These are phyloP conservation scores for Trichosporon sp. DNA, from an alignment of 1,284 basidiomycete genomes.

Conservation along the genomic window DNA sequence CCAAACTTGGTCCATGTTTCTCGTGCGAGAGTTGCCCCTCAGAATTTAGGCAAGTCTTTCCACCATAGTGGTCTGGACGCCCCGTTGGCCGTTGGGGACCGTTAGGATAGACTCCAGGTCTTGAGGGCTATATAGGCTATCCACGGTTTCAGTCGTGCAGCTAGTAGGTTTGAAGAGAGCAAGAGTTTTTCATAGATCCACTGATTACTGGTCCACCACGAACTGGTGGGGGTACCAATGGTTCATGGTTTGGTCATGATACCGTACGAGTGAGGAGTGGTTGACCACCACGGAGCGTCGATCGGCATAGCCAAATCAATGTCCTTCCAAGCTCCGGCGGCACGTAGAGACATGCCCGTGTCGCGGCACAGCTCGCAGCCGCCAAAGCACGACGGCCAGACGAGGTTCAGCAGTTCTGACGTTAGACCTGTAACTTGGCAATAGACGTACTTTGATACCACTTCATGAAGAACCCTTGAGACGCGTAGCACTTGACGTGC, in stretches of 20 bases:
- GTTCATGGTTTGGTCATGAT: conserved; percentile 14
- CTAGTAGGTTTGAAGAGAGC: no score
- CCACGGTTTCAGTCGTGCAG: no score
- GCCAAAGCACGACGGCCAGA: conserved; percentile 18
- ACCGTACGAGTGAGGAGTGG: conserved; percentile 18
- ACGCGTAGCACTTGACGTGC: conserved; percentile 11
- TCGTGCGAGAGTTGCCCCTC: no score
- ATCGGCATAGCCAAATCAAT: conserved; percentile 20
- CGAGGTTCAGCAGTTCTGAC: conserved; percentile 13
- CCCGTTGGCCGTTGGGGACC: no score
- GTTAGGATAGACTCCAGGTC: no score
- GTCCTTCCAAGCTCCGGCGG: conserved; percentile 13
- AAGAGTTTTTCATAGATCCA: no score
- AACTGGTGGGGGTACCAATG: neutral
- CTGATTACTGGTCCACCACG: no score
- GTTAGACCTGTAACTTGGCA: neutral
- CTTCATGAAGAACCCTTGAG: conserved; percentile 10
- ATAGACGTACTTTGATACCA: conserved; percentile 14
- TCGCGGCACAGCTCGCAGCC: conserved; percentile 20
- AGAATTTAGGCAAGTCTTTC: no score
- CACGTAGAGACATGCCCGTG: conserved; percentile 7
- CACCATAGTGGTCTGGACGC: no score
- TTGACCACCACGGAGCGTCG: conserved; percentile 15
- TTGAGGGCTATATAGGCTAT: no score
- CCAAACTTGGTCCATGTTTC: no score